Evolutionary conservation across 1,139 yeast species (phyloP).

Genomic region (Zygoascus sp.): DNA sequence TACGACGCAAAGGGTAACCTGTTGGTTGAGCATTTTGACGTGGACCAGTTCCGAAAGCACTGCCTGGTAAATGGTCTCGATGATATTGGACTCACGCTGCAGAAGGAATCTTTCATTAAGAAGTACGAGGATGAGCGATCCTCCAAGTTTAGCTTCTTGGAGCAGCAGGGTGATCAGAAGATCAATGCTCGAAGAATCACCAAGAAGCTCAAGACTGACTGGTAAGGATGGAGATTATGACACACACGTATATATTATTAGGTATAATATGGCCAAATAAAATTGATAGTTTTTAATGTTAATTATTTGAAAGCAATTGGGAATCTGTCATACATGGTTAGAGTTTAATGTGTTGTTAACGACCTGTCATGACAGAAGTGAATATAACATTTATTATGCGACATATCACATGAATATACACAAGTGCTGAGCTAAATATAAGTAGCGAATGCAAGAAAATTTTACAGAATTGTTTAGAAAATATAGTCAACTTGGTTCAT

Average conservation of each 20-base stretch:
- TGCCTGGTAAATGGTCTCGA: conserved; percentile 92
- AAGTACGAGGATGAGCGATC: conserved; percentile 74
- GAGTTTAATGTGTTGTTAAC: no score
- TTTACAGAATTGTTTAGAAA: no score
- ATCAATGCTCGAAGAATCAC: conserved; percentile 1
- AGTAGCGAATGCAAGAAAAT: no score
- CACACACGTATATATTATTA: neutral
- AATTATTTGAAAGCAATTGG: no score
- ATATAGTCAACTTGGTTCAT: no score
- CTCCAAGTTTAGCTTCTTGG: conserved; percentile 81
- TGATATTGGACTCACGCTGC: conserved; percentile 92
- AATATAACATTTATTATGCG: no score
- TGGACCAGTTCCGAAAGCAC: conserved; percentile 89
- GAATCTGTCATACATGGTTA: no score
- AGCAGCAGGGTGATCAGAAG: conserved; percentile 28
- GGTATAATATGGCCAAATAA: neutral
- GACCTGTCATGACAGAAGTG: no score
- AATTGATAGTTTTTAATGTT: no score
- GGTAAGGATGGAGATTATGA: neutral
- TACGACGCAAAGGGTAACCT: conserved; percentile 66
- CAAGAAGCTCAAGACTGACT: conserved; percentile 9
- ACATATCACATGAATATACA: no score
- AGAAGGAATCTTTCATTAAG: conserved; percentile 71
- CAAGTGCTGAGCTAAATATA: no score
- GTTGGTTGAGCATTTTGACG: conserved; percentile 74